Percentiles rank a stretch among this genome's conserved stretches.
Evolutionary conservation across 2,329 filamentous ascomycete genomes (phyloP).

Genomic region (Paramyrothecium roridum): DNA sequence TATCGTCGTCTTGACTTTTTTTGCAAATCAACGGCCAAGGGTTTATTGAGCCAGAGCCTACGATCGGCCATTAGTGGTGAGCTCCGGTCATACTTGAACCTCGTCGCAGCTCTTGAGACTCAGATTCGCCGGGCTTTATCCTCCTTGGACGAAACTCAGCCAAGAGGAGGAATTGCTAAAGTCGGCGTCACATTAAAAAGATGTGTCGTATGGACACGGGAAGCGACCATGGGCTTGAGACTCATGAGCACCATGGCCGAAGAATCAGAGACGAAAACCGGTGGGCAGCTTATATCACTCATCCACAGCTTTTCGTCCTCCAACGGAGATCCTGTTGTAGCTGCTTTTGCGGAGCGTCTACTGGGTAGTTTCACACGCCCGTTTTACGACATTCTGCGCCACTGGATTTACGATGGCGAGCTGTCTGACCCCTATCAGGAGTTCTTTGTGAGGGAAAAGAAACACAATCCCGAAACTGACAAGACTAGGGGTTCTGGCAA

Average conservation of each 20-base stretch:
- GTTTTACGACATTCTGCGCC: slow-evolving; percentile 92
- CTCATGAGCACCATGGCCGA: slow-evolving; percentile 94
- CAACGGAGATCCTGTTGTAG: slow-evolving; percentile 92
- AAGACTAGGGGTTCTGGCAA: slow-evolving; percentile 69
- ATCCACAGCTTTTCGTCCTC: slow-evolving; percentile 92
- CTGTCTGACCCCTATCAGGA: slow-evolving; percentile 93
- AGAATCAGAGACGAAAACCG: slow-evolving; percentile 77
- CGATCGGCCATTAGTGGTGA: slow-evolving; percentile 82
- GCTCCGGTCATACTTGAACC: slow-evolving; percentile 80
- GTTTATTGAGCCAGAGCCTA: slow-evolving; percentile 88
- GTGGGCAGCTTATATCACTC: slow-evolving; percentile 87
- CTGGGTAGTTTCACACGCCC: slow-evolving; percentile 84
- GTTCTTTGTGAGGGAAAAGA: slow-evolving; percentile 90
- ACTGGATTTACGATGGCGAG: slow-evolving; percentile 98
- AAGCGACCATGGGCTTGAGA: slow-evolving; percentile 91
- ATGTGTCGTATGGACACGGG: slow-evolving; percentile 95
- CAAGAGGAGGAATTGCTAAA: slow-evolving; percentile 72
- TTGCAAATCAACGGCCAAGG: slow-evolving; percentile 75
- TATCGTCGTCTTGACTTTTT: slow-evolving; percentile 80
- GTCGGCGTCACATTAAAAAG: slow-evolving; percentile 91
- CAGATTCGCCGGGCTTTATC: slow-evolving; percentile 83
- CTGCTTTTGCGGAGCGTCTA: slow-evolving; percentile 86
- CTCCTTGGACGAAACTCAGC: slow-evolving; percentile 65
- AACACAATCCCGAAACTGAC: slow-evolving; percentile 43
- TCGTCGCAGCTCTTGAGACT: slow-evolving; percentile 88